Conservation (phyloP, 345 rosid species). For the Salix purpurea region DNA sequence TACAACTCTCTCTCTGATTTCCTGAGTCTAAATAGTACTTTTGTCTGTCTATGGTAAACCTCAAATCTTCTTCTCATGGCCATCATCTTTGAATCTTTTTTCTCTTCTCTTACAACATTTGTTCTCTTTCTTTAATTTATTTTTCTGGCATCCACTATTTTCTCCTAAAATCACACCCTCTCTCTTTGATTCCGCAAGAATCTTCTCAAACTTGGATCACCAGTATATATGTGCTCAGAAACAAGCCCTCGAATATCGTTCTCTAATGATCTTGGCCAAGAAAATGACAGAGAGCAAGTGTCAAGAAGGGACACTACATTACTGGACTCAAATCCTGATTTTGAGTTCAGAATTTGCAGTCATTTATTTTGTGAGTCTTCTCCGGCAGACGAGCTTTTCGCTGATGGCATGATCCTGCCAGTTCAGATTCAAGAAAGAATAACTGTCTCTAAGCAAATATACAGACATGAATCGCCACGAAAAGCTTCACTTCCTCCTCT, state of each 20-base stretch:
- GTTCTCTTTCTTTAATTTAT: neutral
- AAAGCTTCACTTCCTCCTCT: conserved; percentile 35
- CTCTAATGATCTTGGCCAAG: conserved; percentile 47
- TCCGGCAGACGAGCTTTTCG: conserved; percentile 74
- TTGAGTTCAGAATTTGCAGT: conserved; percentile 58
- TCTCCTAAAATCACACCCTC: too few species aligned
- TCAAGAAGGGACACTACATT: conserved; percentile 41
- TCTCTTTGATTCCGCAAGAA: neutral
- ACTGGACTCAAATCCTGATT: conserved; percentile 52
- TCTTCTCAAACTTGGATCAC: neutral
- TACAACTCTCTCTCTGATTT: neutral
- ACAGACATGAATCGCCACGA: conserved; percentile 25
- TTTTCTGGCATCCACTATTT: neutral
- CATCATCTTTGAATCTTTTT: conserved; percentile 23
- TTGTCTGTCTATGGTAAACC: conserved; percentile 12
- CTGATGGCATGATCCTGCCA: conserved; percentile 72
- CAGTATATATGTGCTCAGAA: conserved; percentile 46
- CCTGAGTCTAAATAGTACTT: neutral
- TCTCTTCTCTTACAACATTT: neutral
- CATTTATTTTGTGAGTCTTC: conserved; percentile 42
- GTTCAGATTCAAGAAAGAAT: conserved; percentile 28
- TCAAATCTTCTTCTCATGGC: conserved; percentile 15
- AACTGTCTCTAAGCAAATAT: conserved; percentile 16
- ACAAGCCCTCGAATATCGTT: conserved; percentile 56
- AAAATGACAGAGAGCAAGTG: conserved; percentile 21